Percentiles rank a stretch among this genome's conserved stretches.
Conservation (phyloP, 83 land plant genomes). For the Larix sibirica region DNA sequence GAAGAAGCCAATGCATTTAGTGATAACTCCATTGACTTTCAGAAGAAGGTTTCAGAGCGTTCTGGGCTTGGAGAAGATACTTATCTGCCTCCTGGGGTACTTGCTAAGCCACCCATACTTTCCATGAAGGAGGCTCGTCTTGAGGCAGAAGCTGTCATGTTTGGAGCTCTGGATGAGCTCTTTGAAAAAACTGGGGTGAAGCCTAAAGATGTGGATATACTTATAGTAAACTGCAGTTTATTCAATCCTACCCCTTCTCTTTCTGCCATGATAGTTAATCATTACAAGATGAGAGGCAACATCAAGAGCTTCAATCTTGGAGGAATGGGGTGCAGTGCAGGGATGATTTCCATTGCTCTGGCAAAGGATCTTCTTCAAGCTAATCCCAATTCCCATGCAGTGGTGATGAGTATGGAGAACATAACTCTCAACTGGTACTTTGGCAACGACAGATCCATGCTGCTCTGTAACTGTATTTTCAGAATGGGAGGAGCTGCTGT, state of each 20-base stretch:
- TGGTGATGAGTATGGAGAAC: slow-evolving; percentile 11
- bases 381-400: neutral
- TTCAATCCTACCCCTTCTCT: slow-evolving; percentile 10
- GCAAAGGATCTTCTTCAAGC: slow-evolving; percentile 13
- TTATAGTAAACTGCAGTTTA: slow-evolving; percentile 9
- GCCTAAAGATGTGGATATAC: slow-evolving; percentile 5
- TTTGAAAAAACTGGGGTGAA: slow-evolving; percentile 8
- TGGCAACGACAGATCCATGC: slow-evolving; percentile 18
- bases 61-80: slow-evolving; percentile 80
- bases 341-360: slow-evolving; percentile 10
- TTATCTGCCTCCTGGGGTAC: slow-evolving; percentile 48
- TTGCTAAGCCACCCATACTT: slow-evolving; percentile 31
- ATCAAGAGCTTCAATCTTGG: slow-evolving; percentile 10
- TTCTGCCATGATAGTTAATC: slow-evolving; percentile 14
- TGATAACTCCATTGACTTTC: slow-evolving; percentile 48
- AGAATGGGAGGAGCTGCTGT: slow-evolving; percentile 5
- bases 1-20: slow-evolving; percentile 37
- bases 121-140: slow-evolving; percentile 50
- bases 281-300: slow-evolving; percentile 9
- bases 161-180: slow-evolving; percentile 25
- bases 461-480: slow-evolving; percentile 16
- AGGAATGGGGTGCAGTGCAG: slow-evolving; percentile 19
- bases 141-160: slow-evolving; percentile 40
- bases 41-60: slow-evolving; percentile 39
- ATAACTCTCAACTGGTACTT: slow-evolving; percentile 14